Evolutionary conservation across 805 yeast species (phyloP), one percentile per base, ranked within the genome.

Genomic region (Kuraishia cidri): DNA sequence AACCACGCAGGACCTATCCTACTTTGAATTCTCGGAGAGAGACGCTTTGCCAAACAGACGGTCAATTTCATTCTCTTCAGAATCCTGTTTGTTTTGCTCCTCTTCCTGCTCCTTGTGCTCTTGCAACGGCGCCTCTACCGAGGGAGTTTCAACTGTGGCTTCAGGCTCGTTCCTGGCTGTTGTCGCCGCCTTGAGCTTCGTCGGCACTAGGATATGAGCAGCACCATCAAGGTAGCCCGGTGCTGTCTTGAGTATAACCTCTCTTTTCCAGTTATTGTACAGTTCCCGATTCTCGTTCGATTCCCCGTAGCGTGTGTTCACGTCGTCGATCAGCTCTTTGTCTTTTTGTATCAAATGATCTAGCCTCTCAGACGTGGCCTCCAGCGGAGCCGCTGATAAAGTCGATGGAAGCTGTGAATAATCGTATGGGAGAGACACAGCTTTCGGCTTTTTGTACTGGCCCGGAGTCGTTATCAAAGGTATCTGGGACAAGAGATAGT

Each of bases 171-270:
- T 17, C 19, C 6, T n/a, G n/a, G n/a, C n/a, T n/a, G n/a, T n/a
- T n/a, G n/a, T n/a, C n/a, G n/a, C n/a, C n/a, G n/a, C n/a, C n/a
- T n/a, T n/a, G n/a, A n/a, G n/a, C n/a, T n/a, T n/a, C n/a, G n/a
- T n/a, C 9, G 57, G 53, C 3, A 38, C 29, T 55, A 52, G 46
- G 2, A 52, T 37, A 9, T 44, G 40, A 20, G 40, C 33, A 6
- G 33, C 34, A 4, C 51, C 50, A 26, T 43, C 50, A 26, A 49
- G 43, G 30, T 52, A 52, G 2, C 57, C 57, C 6, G 57, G 57
- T 2, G 47, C 49, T 31, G 42, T 36, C 28, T 21, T 31, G 18
- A 27, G 30, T 14, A 44, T 32, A 2, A 44, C 32, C 9, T 40
- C 40, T 10, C 29, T 9, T 27, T 40, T 33, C 56, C 56, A 51